These are phyloP conservation scores for Podila verticillata DNA, from an alignment of 192 early-diverging fungal genomes.

Conservation along the genomic window DNA sequence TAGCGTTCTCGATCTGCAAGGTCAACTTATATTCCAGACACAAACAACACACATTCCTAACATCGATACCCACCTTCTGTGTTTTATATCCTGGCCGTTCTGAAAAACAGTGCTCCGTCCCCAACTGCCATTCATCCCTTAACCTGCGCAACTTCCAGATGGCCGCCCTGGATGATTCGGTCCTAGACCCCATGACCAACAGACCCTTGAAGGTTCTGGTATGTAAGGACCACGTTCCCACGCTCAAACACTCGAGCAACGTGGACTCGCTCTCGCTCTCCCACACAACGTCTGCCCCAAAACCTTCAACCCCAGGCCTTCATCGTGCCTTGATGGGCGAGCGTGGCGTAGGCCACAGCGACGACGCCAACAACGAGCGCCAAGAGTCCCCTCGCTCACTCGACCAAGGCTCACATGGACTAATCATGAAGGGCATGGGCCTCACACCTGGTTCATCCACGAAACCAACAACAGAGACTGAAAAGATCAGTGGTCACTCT, in stretches of 20 bases:
- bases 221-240: constrained; percentile 47
- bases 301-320: constrained; percentile 24
- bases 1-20: neutral
- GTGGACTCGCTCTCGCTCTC: constrained; percentile 18
- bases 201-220: constrained; percentile 39
- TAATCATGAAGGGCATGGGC: constrained; percentile 1
- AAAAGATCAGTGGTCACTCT: neutral
- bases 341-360: neutral
- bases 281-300: constrained; percentile 27
- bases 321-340: constrained; percentile 38
- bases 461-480: neutral
- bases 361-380: neutral
- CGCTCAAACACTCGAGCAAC: constrained; percentile 21
- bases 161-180: constrained; percentile 24
- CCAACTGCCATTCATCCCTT: constrained; percentile 16
- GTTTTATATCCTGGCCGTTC: neutral
- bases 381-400: constrained; percentile 27
- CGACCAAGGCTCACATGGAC: constrained; percentile 28
- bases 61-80: neutral
- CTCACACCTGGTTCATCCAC: neutral
- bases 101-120: constrained; percentile 22
- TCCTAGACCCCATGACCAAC: constrained; percentile 10
- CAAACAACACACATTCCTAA: neutral
- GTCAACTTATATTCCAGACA: neutral
- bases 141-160: constrained; percentile 35